Evolutionary conservation across 768 basidiomycete genomes (phyloP), one percentile per base, ranked within the genome.

Genomic region (Filobasidium floriforme): DNA sequence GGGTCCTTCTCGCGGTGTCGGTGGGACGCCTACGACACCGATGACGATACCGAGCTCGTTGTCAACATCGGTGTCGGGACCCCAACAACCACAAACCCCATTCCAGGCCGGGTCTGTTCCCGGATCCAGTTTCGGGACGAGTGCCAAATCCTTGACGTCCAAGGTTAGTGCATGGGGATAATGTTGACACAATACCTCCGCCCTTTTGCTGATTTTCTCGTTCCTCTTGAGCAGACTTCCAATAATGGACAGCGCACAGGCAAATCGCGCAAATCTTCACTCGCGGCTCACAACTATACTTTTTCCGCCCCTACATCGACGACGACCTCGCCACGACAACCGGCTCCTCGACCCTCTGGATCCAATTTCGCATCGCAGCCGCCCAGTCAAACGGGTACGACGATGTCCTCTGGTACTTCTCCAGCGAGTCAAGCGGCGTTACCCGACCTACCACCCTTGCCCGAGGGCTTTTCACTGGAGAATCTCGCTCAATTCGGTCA

Each of bases 401-500:
- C 51, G 24, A n/a, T 40, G 2, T 10, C 26, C 14, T 26, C 46
- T 9, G 29, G 26, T 5, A 49, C 46, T 14, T 49, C 46, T 18
- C 46, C 46, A 49, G 46, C 46, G 22, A 49, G 22, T 28, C 57
- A 59, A 22, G 28, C 52, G 18, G 37, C 64, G 24, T 26, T 41
- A 59, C 54, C 49, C 2, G 66, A 66, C 29, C 66, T 78, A 9
- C 77, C 77, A 26, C 75, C 74, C 14, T 60, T 78, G 37, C 77
- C 77, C 19, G 71, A 75, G 10, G 77, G 77, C 14, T 59, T 78
- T 12, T 70, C 74, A 1, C 43, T 78, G 19, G 70, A 70, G 40
- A 73, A 76, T 62, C 66, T 78, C 19, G 69, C 74, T 9, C 73
- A 76, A 54, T 76, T 73, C 59, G 77, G 77, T 14, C 70, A 65